Percentiles rank a stretch among this genome's conserved stretches.
Conservation (phyloP, 2,329 filamentous ascomycete species). For the Venturia nashicola region DNA sequence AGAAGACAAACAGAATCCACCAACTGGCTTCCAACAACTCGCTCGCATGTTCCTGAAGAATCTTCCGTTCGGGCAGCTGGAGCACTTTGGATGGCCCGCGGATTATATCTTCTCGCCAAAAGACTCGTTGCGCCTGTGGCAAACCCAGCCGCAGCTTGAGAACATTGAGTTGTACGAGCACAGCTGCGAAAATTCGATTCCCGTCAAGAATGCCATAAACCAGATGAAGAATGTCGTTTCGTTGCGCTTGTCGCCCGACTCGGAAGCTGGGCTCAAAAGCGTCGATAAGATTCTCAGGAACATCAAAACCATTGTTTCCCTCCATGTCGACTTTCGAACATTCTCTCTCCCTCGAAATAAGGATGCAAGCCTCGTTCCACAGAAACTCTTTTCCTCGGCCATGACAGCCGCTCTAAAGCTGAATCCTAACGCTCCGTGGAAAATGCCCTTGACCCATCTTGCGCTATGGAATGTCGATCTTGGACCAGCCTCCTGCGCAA, state of each 20-base stretch:
- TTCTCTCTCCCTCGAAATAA: neutral
- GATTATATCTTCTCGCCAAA: neutral
- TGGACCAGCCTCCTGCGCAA: neutral
- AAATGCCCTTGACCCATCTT: neutral
- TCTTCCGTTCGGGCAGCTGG: neutral
- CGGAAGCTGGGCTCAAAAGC: neutral
- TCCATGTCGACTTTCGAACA: constrained; percentile 1
- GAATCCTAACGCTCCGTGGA: neutral
- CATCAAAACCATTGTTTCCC: neutral
- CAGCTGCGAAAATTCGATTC: neutral
- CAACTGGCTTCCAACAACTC: neutral
- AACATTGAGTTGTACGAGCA: neutral
- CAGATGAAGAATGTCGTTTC: neutral
- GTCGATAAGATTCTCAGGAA: neutral
- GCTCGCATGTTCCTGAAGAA: neutral
- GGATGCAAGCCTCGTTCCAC: neutral
- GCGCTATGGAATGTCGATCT: constrained; percentile 4
- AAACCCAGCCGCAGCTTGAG: neutral
- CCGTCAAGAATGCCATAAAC: neutral
- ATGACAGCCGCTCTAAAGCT: neutral
- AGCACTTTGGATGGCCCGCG: constrained; percentile 1
- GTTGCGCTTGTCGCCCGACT: neutral
- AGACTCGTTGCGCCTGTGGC: neutral
- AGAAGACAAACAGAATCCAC: neutral
- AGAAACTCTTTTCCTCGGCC: neutral